These are phyloP conservation scores for Boletus albobrunnescens DNA, from an alignment of 1,284 basidiomycete genomes.

Conservation along the genomic window DNA sequence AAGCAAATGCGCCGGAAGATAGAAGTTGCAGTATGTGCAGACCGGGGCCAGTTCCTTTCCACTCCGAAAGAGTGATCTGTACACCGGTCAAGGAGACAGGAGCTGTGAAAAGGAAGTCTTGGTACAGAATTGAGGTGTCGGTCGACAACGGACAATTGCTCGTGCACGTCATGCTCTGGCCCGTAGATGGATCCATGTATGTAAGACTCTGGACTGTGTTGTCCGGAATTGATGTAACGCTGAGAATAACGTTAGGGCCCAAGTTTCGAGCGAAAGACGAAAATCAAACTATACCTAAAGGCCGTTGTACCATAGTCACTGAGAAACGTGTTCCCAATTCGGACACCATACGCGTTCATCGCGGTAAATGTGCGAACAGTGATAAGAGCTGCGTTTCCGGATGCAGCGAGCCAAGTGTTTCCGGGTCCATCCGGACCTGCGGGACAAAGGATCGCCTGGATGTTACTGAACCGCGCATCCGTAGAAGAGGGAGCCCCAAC, in stretches of 20 bases:
- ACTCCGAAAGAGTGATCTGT: slow-evolving; percentile 75
- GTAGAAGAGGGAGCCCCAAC: slow-evolving; percentile 69
- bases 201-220: slow-evolving; percentile 75
- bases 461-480: slow-evolving; percentile 62
- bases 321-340: slow-evolving; percentile 88
- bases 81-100: slow-evolving; percentile 74
- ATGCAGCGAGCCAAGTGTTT: slow-evolving; percentile 81
- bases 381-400: slow-evolving; percentile 66
- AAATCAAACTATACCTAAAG: slow-evolving; percentile 63
- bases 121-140: slow-evolving; percentile 72
- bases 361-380: slow-evolving; percentile 73
- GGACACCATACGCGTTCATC: slow-evolving; percentile 72
- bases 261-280: neutral
- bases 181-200: slow-evolving; percentile 74
- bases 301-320: slow-evolving; percentile 75
- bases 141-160: slow-evolving; percentile 72
- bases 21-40: slow-evolving; percentile 88
- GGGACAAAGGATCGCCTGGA: slow-evolving; percentile 82
- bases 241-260: slow-evolving; percentile 31
- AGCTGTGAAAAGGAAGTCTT: slow-evolving; percentile 79
- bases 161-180: slow-evolving; percentile 69
- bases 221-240: slow-evolving; percentile 83
- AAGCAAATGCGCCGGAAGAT: slow-evolving; percentile 86
- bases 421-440: slow-evolving; percentile 72
- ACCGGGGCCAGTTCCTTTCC: slow-evolving; percentile 76